phyloP scores from a whole-genome alignment of 2,329 filamentous ascomycete species.

The Sporothrix euskadiensis region DNA sequence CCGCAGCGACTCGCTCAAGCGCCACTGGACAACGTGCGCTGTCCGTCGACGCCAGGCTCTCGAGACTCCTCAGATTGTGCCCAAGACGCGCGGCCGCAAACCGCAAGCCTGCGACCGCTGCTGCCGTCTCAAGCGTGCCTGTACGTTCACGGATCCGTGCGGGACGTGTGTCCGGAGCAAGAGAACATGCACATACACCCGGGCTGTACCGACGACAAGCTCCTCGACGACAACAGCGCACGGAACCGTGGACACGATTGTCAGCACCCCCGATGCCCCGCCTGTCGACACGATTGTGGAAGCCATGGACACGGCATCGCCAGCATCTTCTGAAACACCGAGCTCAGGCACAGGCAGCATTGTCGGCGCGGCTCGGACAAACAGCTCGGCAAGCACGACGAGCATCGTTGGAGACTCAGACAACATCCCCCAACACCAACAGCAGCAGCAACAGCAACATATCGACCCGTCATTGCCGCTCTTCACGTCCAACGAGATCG shows the following conservation, averaged over 20 bases:
- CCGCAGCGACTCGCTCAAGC: slow-evolving; percentile 23
- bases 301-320: neutral
- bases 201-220: neutral
- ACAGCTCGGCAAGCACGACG: neutral
- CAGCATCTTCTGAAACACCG: neutral
- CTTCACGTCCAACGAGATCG: slow-evolving; percentile 10
- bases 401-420: neutral
- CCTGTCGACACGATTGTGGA: neutral
- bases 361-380: neutral
- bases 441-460: neutral
- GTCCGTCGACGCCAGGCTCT: slow-evolving; percentile 19
- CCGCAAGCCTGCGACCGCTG: slow-evolving; percentile 20
- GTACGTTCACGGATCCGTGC: slow-evolving; percentile 10
- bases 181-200: slow-evolving; percentile 9
- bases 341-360: neutral
- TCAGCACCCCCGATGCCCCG: neutral
- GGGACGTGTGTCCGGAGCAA: slow-evolving; percentile 18
- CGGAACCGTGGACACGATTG: neutral
- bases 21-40: slow-evolving; percentile 19
- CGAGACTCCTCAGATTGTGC: neutral
- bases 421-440: neutral
- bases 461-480: neutral
- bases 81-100: slow-evolving; percentile 19
- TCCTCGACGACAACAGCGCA: neutral
- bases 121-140: slow-evolving; percentile 23